phyloP scores from a whole-genome alignment of 352 stramenopile species.

The Phytophthora boehmeriae region DNA sequence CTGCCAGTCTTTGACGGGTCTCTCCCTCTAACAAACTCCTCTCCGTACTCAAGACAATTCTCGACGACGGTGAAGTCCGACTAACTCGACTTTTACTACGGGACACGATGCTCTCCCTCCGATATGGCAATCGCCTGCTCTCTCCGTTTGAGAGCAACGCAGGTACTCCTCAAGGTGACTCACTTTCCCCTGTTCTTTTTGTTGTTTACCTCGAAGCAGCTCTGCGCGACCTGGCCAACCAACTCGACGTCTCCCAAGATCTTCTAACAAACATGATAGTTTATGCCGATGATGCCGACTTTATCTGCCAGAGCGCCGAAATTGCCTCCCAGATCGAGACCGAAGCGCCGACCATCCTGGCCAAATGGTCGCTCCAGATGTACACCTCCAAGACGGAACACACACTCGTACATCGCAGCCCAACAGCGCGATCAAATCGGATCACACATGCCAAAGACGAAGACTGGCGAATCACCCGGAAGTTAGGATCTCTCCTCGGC shows the following conservation, averaged over 20 bases:
- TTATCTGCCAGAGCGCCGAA: background rate
- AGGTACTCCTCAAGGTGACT: background rate
- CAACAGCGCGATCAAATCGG: background rate
- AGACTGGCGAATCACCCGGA: background rate
- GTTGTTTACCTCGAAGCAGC: slow-evolving; percentile 2
- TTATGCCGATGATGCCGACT: background rate
- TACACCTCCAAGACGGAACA: background rate
- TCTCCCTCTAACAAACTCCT: slow-evolving; percentile 3
- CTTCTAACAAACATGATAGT: background rate
- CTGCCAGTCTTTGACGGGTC: slow-evolving; percentile 15
- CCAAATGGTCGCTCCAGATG: background rate
- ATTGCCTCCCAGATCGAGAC: background rate
- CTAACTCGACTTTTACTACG: no score
- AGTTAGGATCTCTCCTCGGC: background rate
- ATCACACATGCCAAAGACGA: background rate
- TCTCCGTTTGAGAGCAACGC: background rate
- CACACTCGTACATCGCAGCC: background rate
- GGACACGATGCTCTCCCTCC: no score
- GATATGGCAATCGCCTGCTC: no score
- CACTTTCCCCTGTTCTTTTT: slow-evolving; percentile 1
- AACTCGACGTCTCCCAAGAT: background rate
- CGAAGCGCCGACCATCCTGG: background rate
- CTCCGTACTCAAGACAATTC: no score
- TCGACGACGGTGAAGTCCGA: no score
- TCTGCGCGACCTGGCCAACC: background rate